Percentiles rank a stretch among this genome's conserved stretches.
Conservation (phyloP, 2,329 filamentous ascomycete species). For the Diaporthe eres region DNA sequence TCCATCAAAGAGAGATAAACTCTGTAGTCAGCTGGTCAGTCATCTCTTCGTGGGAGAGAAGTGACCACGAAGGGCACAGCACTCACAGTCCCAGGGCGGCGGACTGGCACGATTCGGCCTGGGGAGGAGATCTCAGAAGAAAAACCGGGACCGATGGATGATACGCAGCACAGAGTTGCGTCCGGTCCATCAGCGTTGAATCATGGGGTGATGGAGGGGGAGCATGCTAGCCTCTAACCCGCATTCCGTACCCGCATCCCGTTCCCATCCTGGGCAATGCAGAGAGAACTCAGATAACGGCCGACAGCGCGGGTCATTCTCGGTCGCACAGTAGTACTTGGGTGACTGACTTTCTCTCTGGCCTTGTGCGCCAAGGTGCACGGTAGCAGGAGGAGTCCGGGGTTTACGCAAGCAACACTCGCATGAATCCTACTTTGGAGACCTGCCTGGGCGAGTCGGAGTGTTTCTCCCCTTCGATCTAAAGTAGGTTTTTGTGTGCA, state of each 20-base stretch:
- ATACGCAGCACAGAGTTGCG: conserved; percentile 27
- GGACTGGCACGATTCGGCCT: conserved; percentile 14
- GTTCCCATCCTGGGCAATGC: not conserved
- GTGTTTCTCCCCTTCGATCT: conserved; percentile 13
- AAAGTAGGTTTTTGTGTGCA: not conserved
- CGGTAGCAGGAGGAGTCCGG: not conserved
- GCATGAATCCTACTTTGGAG: conserved; percentile 23
- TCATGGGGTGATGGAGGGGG: not conserved
- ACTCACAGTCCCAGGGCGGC: not conserved
- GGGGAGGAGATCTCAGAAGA: conserved; percentile 18
- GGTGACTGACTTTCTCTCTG: not conserved
- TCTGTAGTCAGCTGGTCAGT: not conserved
- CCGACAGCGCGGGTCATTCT: not conserved
- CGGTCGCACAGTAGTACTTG: conserved; percentile 28
- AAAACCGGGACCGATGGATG: conserved; percentile 31
- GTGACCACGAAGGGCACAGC: not conserved
- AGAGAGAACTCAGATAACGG: not conserved
- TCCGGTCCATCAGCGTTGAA: conserved; percentile 23
- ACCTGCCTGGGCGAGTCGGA: conserved; percentile 4
- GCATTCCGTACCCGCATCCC: conserved; percentile 27
- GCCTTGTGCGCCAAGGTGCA: conserved; percentile 18
- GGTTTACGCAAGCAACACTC: conserved; percentile 26
- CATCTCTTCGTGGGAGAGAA: not conserved
- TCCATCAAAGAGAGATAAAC: not conserved
- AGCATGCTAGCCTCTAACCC: conserved; percentile 19